Conservation (phyloP, 1,284 basidiomycete genomes). For the Pseudozyma hubeiensis region DNA sequence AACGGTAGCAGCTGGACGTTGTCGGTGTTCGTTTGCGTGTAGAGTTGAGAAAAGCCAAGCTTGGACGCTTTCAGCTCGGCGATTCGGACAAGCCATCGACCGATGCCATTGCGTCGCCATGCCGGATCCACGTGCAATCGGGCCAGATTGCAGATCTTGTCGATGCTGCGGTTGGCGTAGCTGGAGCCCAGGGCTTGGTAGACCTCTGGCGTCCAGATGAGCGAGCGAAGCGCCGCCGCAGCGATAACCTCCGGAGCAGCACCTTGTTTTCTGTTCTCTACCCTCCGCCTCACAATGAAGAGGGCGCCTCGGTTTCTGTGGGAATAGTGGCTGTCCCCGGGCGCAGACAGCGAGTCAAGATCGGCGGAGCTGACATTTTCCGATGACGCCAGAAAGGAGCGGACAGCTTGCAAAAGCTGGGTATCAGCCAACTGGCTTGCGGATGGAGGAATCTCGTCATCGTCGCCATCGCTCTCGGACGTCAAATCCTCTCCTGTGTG, state of each 20-base stretch:
- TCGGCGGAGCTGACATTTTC: slow-evolving; percentile 6
- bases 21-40: slow-evolving; percentile 26
- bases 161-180: slow-evolving; percentile 50
- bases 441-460: slow-evolving; percentile 12
- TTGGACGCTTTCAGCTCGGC: slow-evolving; percentile 43
- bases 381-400: slow-evolving; percentile 13
- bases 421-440: slow-evolving; percentile 18
- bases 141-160: slow-evolving; percentile 39
- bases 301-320: slow-evolving; percentile 44
- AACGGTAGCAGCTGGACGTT: slow-evolving; percentile 25
- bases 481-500: slow-evolving; percentile 18
- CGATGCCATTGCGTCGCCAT: slow-evolving; percentile 40
- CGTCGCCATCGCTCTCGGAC: slow-evolving; percentile 32
- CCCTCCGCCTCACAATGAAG: slow-evolving; percentile 24
- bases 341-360: slow-evolving; percentile 32
- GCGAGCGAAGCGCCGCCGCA: slow-evolving; percentile 39
- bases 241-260: slow-evolving; percentile 19
- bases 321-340: slow-evolving; percentile 45
- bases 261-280: not conserved
- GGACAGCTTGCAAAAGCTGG: slow-evolving; percentile 11
- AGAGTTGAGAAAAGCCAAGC: slow-evolving; percentile 43
- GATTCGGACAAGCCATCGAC: slow-evolving; percentile 39
- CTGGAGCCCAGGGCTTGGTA: slow-evolving; percentile 42
- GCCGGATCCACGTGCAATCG: slow-evolving; percentile 30
- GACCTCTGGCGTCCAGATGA: slow-evolving; percentile 51